Evolutionary conservation across 345 rosid genomes (phyloP), one percentile per base, ranked within the genome.

Genomic region (Arabis hirsuta): DNA sequence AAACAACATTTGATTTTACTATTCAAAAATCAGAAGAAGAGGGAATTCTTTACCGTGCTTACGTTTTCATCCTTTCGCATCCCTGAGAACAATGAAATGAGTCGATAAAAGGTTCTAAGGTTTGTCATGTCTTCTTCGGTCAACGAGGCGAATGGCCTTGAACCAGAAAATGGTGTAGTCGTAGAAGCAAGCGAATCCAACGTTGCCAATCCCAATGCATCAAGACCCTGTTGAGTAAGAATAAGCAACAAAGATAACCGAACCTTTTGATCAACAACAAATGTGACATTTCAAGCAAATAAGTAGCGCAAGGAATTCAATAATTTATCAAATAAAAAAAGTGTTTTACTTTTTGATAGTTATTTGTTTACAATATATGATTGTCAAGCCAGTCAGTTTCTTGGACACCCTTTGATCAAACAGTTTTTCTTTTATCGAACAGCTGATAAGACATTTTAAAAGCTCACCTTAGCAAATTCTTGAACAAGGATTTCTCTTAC

Each of bases 181-280:
- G 84, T 16, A 9, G 74, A 59, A 59, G 87, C 84, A n/a, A 52
- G 78, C 52, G 86, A 87, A 74, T 89, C 88, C 54, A 91, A 55
- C 34, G 94, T 84, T 54, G 92, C 96, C 71, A 90, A 74, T 65
- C 97, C 97, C 70, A 85, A 85, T 71, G 98, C 96, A 82, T 93
- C 98, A 80, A 93, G 65, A 44, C 98, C 98, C 98, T 93, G 82
- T 34, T 26, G 65, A 47, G 52, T 32, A 52, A 22, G n/a, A 20
- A 29, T 31, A 42, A 44, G 19, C 12, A 71, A 45, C 45, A 44
- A 44, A 47, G 19, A 62, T 26, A 61, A 34, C 13, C 2, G 38
- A 46, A 51, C 24, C 12, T 47, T 73, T 6, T 39, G 7, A 34
- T 53, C 9, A 42, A 20, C 54, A 42, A 48, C 50, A 13, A 71